Conservation (phyloP, 2,329 filamentous ascomycete genomes). For the Aureobasidium sp. region DNA sequence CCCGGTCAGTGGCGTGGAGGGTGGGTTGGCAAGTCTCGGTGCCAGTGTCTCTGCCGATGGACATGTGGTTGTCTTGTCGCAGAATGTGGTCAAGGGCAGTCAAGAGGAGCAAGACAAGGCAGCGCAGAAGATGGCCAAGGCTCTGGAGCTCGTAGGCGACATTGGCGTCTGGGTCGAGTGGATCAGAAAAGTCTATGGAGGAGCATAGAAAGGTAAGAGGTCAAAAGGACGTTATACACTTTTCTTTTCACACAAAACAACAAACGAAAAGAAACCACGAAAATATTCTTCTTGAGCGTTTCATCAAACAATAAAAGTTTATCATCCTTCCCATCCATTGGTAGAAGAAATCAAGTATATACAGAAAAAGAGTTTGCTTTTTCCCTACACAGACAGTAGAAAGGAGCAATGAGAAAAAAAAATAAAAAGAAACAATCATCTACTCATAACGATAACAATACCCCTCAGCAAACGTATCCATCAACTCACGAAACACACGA, state of each 20-base stretch:
- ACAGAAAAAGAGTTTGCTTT: background rate
- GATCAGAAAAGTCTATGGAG: constrained; percentile 26
- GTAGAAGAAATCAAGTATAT: background rate
- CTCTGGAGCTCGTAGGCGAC: constrained; percentile 43
- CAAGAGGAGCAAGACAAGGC: constrained; percentile 20
- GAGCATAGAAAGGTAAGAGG: background rate
- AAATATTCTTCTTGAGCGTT: background rate
- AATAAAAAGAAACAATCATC: too few species aligned
- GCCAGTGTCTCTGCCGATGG: constrained; percentile 56
- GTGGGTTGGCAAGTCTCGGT: constrained; percentile 46
- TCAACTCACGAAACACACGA: constrained; percentile 24
- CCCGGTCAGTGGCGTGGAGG: background rate
- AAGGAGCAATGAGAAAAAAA: too few species aligned
- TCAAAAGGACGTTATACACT: background rate
- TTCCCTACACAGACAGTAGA: too few species aligned
- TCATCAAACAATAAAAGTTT: background rate
- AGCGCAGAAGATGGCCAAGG: constrained; percentile 34
- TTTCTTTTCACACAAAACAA: too few species aligned
- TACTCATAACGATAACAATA: constrained; percentile 30
- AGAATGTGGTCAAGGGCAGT: constrained; percentile 33
- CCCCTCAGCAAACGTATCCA: constrained; percentile 27
- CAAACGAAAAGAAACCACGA: background rate
- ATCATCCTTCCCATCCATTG: background rate
- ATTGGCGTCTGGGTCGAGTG: constrained; percentile 48
- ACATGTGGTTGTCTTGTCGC: constrained; percentile 50